These are phyloP conservation scores for Sclerotinia sclerotiorum DNA, from an alignment of 2,329 filamentous ascomycete species.

Conservation along the genomic window DNA sequence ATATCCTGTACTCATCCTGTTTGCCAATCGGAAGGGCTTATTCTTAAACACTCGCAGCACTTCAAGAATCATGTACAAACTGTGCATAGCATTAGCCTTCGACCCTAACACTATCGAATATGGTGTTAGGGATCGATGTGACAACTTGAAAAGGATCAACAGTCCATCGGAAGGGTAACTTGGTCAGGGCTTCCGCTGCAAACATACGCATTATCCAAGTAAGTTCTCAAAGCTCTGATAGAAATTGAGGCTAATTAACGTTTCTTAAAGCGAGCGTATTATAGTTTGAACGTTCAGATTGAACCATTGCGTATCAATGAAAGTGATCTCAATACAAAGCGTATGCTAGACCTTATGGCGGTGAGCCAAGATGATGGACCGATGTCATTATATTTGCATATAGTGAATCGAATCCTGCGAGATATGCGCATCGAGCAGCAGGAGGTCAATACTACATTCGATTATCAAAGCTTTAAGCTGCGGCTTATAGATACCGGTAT, in stretches of 20 bases:
- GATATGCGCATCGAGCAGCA: constrained; percentile 47
- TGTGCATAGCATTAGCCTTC: too few species aligned
- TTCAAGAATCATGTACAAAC: too few species aligned
- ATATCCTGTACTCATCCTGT: too few species aligned
- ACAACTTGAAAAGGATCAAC: too few species aligned
- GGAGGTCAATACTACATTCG: constrained; percentile 40
- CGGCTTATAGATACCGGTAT: constrained; percentile 45
- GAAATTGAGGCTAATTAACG: neutral
- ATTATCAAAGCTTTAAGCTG: constrained; percentile 47
- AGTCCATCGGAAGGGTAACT: too few species aligned
- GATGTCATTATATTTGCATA: constrained; percentile 52
- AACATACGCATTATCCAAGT: constrained; percentile 43
- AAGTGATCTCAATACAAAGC: constrained; percentile 49
- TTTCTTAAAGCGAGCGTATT: neutral
- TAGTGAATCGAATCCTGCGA: constrained; percentile 50
- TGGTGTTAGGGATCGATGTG: too few species aligned
- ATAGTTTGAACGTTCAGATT: constrained; percentile 43
- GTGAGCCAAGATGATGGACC: constrained; percentile 43
- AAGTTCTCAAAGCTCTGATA: constrained; percentile 12
- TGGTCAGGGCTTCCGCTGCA: too few species aligned
- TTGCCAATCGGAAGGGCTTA: too few species aligned
- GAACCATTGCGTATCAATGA: constrained; percentile 48
- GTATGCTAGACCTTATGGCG: constrained; percentile 54
- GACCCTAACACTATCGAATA: too few species aligned
- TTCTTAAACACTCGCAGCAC: too few species aligned